Evolutionary conservation across 73 alveolate species (phyloP).

Genomic region (Diophrys sp.): DNA sequence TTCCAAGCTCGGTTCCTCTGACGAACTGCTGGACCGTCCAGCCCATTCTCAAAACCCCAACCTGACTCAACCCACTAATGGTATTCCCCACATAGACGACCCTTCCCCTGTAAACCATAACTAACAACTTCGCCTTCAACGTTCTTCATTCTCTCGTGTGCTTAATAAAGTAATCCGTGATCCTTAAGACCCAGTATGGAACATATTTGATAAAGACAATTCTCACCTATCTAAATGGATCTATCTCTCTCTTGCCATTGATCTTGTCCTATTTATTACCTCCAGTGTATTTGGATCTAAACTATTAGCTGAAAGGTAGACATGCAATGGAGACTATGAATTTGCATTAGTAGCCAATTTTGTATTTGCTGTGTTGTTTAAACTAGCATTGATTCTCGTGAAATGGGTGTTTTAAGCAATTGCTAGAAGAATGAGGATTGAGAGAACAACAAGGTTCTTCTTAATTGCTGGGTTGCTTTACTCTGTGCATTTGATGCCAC

Average conservation of each 20-base stretch:
- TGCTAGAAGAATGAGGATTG: neutral
- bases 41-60: no score
- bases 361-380: neutral
- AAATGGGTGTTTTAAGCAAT: neutral
- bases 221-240: neutral
- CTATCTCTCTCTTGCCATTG: neutral
- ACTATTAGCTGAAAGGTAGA: neutral
- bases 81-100: no score
- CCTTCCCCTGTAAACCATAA: no score
- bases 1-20: no score
- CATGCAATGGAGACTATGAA: neutral
- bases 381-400: neutral
- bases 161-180: no score
- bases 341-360: neutral
- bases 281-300: neutral
- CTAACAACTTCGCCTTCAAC: no score
- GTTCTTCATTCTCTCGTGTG: no score
- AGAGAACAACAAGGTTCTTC: neutral
- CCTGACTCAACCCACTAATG: no score
- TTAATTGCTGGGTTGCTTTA: neutral
- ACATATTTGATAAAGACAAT: no score
- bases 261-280: neutral
- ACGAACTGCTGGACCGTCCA: no score
- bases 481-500: neutral
- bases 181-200: no score